Evolutionary conservation across 1,284 basidiomycete species (phyloP), one percentile per base, ranked within the genome.

Genomic region (Sphaerobolus stellatus): DNA sequence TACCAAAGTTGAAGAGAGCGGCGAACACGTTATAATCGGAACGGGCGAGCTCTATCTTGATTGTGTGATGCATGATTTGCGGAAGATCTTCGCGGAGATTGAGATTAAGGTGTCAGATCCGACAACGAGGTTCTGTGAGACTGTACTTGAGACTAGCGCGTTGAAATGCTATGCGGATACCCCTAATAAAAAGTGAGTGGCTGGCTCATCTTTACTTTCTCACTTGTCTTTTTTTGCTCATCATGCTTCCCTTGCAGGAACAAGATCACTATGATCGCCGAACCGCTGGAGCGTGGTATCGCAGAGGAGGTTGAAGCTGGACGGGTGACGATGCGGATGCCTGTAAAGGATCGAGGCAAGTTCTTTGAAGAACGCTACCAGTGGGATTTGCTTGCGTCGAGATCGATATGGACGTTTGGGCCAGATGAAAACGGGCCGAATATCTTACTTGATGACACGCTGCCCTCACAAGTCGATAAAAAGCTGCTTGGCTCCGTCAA

Each of bases 31-130:
- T 54, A 75, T 99, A 51, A 85, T 99, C 59, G 97, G 97, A 45
- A 98, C 97, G 0, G 97, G 97, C 52, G 97, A 99, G 70, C 75
- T 99, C 48, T 98, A 97, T 72, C 79, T 99, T 64, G 97, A 99
- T 70, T 97, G 90, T 61, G 90, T 98, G 43, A 84, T 99, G 86
- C 95, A 99, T 68, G 97, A 99, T 73, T 74, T 99, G 59, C 81
- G 97, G 57, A 83, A 83, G 59, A 69, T 99, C 59, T 99, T 97
- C 74, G 86, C 92, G 44, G 97, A 99, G 76, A 98, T 99, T 62
- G 97, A 99, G 80, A 98, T 99, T 79, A 98, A 99, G 75, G 94
- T 99, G 14, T 98, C 94, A 29, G 97, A 99, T 75, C 97, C 97
- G 1, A 94, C 98, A 28, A 97, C 95, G 25, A 93, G 94, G 68